Base-by-base conservation (phyloP, 495 filamentous ascomycete species). In the Penicillium nucicola region DNA sequence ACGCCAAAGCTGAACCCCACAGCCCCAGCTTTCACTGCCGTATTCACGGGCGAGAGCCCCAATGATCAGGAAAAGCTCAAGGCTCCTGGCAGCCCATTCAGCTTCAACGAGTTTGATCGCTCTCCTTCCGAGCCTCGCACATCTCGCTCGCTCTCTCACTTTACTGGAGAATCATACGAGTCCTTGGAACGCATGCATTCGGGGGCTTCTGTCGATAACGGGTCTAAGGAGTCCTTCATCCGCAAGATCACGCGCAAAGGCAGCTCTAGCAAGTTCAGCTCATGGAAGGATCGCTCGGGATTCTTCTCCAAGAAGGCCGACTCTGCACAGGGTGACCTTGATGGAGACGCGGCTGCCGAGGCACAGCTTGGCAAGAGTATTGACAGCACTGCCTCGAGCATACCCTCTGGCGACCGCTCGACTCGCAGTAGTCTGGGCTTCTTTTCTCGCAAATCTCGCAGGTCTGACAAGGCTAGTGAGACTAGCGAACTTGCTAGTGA, bases 231-330 rank as follows among this genome's bases (percentile, higher is more conserved):
- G 56, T 80, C 82, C 3, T 78, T 90, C 34, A 80, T 85, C 53
- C 79, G 84, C 51, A 87, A 89, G 61, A 80, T 92, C 51, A 84
- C 87, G 18, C 84, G 88, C 40, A 92, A 92, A 61, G 81, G 87
- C 47, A 88, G 84, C 67, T 87, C 86, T 15, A 81, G 84, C 64
- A 92, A 90, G 66, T 90, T 90, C 68, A 86, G 83, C 59, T 80
- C 86, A 5, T 87, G 84, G 55, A 84, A 88, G 55, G 79, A 82
- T 42, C 83, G 86, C 47, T 81, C 78, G 18, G 74, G 78, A 14
- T 63, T 83, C 5, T 79, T 85, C 43, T 84, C 77, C 34, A 88
- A 86, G 65, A 86, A 84, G 50, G 80, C 77, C 14, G 75, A 79
- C 42, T 67, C 77, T 14, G 66, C 71, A 23, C 74, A 75, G 45